A percentile compares a stretch with the other conserved stretches of the same genome.
phyloP scores from a whole-genome alignment of 2,329 filamentous ascomycete genomes.

The Cladorrhinum sp. region DNA sequence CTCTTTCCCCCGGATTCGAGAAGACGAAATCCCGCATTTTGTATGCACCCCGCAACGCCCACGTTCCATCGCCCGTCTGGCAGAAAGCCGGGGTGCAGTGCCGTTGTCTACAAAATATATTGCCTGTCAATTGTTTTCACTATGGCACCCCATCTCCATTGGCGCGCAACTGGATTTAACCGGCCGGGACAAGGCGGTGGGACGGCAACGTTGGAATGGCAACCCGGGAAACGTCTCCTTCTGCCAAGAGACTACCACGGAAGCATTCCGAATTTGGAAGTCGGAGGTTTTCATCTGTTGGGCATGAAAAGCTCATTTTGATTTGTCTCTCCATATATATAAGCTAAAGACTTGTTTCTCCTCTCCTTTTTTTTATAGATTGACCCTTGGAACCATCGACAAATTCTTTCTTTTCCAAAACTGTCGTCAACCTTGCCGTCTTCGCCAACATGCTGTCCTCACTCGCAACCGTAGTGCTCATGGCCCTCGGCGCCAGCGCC shows the following conservation, averaged over 20 bases:
- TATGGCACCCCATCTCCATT: neutral
- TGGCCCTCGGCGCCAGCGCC: conserved; percentile 23
- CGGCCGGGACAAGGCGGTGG: conserved; percentile 25
- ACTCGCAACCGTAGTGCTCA: conserved; percentile 17
- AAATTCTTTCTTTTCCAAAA: conserved; percentile 3
- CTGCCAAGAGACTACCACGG: conserved; percentile 21
- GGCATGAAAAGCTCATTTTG: neutral
- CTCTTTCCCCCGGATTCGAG: neutral
- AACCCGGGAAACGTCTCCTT: conserved; percentile 16
- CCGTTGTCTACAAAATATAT: neutral
- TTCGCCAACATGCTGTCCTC: conserved; percentile 18
- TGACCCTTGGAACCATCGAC: neutral
- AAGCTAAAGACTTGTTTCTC: neutral
- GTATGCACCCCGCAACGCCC: neutral
- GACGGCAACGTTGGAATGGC: conserved; percentile 7
- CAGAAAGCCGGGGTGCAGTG: neutral
- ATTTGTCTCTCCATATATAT: neutral
- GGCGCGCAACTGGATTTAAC: conserved; percentile 18
- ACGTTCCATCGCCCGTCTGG: neutral
- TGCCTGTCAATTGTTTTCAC: neutral
- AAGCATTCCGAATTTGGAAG: conserved; percentile 16
- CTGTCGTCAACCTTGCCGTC: neutral
- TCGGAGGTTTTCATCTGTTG: neutral
- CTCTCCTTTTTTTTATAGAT: neutral
- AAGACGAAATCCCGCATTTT: neutral